These are phyloP conservation scores for Lactarius pseudohatsudake DNA, from an alignment of 768 basidiomycete species.

Conservation along the genomic window DNA sequence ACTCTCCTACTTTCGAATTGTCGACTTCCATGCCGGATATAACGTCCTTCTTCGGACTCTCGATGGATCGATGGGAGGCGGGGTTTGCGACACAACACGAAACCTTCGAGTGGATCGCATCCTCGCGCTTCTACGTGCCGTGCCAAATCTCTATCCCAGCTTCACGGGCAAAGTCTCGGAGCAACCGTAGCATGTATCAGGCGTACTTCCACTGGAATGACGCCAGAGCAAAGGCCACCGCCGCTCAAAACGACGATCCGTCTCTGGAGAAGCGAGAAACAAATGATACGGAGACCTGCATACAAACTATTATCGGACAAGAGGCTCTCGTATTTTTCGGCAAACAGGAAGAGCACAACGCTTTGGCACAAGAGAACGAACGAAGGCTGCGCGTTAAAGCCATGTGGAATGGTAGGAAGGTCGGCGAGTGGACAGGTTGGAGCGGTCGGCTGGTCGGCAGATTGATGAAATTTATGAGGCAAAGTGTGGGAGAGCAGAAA, in stretches of 20 bases:
- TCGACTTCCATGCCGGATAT: conserved; percentile 51
- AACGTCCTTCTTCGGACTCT: conserved; percentile 56
- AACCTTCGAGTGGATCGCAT: conserved; percentile 57
- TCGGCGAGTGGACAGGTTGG: conserved; percentile 57
- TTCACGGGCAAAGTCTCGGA: conserved; percentile 42
- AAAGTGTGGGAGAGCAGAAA: conserved; percentile 45
- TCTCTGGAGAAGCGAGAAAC: background rate
- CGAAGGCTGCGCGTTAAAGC: conserved; percentile 40
- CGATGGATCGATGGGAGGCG: conserved; percentile 47
- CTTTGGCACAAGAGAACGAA: conserved; percentile 34
- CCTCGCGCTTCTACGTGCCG: conserved; percentile 54
- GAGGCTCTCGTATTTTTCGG: conserved; percentile 54
- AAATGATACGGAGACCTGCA: background rate
- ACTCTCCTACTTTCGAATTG: conserved; percentile 47
- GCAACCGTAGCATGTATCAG: conserved; percentile 55
- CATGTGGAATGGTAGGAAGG: conserved; percentile 48
- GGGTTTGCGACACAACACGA: conserved; percentile 58
- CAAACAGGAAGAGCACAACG: conserved; percentile 50
- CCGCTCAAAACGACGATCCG: background rate
- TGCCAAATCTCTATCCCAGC: conserved; percentile 34
- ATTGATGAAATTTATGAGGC: conserved; percentile 53
- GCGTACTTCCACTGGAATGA: conserved; percentile 48
- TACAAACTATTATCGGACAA: conserved; percentile 34
- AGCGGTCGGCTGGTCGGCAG: conserved; percentile 47
- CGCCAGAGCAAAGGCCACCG: background rate